A percentile compares a stretch with the other conserved stretches of the same genome.
phyloP scores from a whole-genome alignment of 371 early-diverging fungal species.

The Cokeromyces recurvatus region DNA sequence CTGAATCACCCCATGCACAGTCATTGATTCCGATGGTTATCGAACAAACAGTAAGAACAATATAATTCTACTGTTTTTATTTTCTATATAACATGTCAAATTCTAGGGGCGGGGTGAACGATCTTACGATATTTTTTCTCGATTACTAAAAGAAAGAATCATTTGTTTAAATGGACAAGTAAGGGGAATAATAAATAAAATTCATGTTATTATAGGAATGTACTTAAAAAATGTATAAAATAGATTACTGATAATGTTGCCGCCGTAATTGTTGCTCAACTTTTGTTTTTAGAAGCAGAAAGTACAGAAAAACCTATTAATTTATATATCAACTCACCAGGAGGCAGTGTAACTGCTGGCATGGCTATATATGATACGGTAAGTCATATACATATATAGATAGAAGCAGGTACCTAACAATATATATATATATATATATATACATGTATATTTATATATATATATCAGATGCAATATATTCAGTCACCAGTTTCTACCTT shows the following conservation, averaged over 20 bases:
- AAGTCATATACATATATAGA: conserved; percentile 17
- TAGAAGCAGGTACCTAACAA: no score
- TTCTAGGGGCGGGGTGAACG: conserved; percentile 70
- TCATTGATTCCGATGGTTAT: conserved; percentile 68
- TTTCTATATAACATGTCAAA: neutral
- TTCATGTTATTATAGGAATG: neutral
- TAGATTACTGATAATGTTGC: conserved; percentile 82
- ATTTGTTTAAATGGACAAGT: conserved; percentile 90
- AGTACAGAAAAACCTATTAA: conserved; percentile 89
- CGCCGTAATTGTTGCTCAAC: conserved; percentile 88
- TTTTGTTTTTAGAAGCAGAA: conserved; percentile 94
- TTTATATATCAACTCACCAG: conserved; percentile 95
- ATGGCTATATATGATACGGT: conserved; percentile 92
- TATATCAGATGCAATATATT: conserved; percentile 71
- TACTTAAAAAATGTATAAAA: no score
- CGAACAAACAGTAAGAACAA: conserved; percentile 62
- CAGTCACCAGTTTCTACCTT: conserved; percentile 90
- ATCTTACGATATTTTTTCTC: conserved; percentile 94
- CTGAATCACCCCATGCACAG: conserved; percentile 34
- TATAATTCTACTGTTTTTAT: no score
- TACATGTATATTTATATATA: neutral
- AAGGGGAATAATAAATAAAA: conserved; percentile 1
- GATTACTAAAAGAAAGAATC: conserved; percentile 94
- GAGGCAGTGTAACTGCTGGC: conserved; percentile 94
- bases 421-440: no score